A percentile compares a stretch with the other conserved stretches of the same genome.
Evolutionary conservation across 176 grass and related monocot genomes (phyloP).

Genomic region (Eleusine coracana): DNA sequence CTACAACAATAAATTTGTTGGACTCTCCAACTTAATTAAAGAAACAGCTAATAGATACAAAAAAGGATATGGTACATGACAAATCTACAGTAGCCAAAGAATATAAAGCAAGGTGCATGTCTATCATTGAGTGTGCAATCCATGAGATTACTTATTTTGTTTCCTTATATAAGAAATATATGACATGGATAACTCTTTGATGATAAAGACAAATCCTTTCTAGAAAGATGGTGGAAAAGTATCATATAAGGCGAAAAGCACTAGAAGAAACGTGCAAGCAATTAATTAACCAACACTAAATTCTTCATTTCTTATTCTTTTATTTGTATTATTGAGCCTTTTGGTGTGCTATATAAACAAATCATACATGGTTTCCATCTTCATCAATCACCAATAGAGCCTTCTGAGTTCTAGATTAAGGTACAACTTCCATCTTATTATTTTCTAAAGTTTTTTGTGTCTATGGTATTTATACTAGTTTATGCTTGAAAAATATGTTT

Average conservation of each 20-base stretch:
- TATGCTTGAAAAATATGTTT: not conserved
- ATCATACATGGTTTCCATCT: not conserved
- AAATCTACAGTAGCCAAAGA: not conserved
- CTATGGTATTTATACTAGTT: not conserved
- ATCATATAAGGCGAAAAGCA: not conserved
- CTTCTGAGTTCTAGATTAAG: not conserved
- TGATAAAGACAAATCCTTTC: not conserved
- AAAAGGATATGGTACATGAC: not conserved
- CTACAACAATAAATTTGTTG: not conserved
- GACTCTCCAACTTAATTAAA: not conserved
- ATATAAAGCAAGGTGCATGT: not conserved
- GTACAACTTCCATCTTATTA: not conserved
- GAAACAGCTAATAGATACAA: not conserved
- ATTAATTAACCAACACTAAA: not conserved
- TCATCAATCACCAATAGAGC: not conserved
- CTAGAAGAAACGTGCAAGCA: not conserved
- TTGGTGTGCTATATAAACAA: slow-evolving; percentile 24
- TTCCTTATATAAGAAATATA: not conserved
- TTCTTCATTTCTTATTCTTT: not conserved
- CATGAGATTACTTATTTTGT: not conserved
- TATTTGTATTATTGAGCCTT: no score
- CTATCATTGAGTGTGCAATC: not conserved
- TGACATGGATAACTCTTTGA: not conserved
- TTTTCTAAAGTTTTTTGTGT: not conserved
- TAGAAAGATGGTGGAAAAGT: not conserved